Evolutionary conservation across 2,329 filamentous ascomycete species (phyloP).

Genomic region (Phaeosphaeriaceae sp.): DNA sequence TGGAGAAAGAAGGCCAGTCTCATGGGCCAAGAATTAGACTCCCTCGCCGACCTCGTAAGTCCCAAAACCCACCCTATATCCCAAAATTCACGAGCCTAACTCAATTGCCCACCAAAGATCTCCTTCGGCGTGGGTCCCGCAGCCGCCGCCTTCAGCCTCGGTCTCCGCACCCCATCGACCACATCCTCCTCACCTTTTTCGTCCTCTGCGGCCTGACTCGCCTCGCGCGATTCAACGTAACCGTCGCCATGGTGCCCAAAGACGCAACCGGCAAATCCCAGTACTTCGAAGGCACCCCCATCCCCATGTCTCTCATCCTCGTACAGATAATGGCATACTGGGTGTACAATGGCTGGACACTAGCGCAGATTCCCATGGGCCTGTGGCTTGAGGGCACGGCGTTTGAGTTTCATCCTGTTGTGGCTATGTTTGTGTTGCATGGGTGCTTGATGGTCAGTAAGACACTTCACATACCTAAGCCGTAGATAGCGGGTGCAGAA

Average conservation of each 20-base stretch:
- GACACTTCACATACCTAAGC: constrained; percentile 94
- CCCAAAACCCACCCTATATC: neutral
- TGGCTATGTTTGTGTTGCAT: constrained; percentile 81
- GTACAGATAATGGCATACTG: constrained; percentile 89
- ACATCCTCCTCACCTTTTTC: constrained; percentile 82
- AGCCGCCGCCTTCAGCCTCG: constrained; percentile 84
- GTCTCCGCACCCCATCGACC: constrained; percentile 85
- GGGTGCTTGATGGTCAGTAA: constrained; percentile 96
- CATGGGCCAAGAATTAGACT: constrained; percentile 98
- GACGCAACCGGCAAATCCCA: constrained; percentile 88
- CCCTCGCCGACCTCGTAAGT: constrained; percentile 87
- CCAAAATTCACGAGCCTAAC: neutral
- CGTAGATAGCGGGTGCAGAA: constrained; percentile 40
- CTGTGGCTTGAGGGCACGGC: constrained; percentile 68
- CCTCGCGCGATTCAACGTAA: constrained; percentile 97
- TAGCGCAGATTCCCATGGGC: constrained; percentile 79
- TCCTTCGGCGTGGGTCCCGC: constrained; percentile 95
- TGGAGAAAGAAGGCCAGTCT: constrained; percentile 97
- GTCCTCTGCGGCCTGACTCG: constrained; percentile 93
- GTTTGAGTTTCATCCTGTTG: constrained; percentile 85
- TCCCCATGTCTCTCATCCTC: constrained; percentile 85
- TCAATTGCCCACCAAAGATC: too few relatives aligned
- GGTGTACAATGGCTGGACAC: constrained; percentile 79
- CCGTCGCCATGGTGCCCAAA: constrained; percentile 86
- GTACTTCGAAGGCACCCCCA: constrained; percentile 97